A percentile compares a stretch with the other conserved stretches of the same genome.
These are phyloP conservation scores for Phytophthora megakarya DNA, from an alignment of 352 stramenopile species.

Conservation along the genomic window DNA sequence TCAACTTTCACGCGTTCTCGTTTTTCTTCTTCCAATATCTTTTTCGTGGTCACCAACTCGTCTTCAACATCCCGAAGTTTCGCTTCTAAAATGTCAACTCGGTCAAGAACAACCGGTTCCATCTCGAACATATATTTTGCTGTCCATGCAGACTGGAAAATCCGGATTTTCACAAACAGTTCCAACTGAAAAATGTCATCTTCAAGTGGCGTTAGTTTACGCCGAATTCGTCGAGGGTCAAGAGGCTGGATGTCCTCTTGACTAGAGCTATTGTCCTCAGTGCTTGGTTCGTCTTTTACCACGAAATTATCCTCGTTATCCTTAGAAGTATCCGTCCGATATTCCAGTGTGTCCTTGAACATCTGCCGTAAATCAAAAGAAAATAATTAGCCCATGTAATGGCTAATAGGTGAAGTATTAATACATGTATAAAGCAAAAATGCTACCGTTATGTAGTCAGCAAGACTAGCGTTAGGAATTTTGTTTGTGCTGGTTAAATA, in stretches of 20 bases:
- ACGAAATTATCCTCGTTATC: too few species aligned
- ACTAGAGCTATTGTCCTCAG: too few species aligned
- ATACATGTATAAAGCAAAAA: too few species aligned
- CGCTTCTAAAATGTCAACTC: conserved; percentile 15
- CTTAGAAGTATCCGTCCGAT: conserved; percentile 9
- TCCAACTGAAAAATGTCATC: too few species aligned
- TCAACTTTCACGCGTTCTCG: not conserved
- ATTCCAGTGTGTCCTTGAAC: conserved; percentile 13
- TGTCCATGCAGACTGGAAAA: conserved; percentile 9
- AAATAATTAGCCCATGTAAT: too few species aligned
- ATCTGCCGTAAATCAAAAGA: too few species aligned
- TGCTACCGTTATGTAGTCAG: conserved; percentile 12
- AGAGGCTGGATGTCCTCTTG: too few species aligned
- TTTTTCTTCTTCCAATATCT: not conserved
- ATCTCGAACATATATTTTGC: conserved; percentile 15
- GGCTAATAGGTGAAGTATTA: too few species aligned
- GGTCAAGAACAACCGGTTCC: conserved; percentile 1
- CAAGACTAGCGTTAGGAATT: conserved; percentile 1
- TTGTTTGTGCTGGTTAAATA: conserved; percentile 17
- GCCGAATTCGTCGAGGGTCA: too few species aligned
- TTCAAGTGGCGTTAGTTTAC: too few species aligned
- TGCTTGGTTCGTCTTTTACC: too few species aligned
- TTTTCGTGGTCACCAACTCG: conserved; percentile 3
- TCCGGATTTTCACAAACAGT: conserved; percentile 17
- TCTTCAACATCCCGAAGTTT: conserved; percentile 7